A percentile compares a stretch with the other conserved stretches of the same genome.
phyloP scores from a whole-genome alignment of 441 rosid species.

The Cnidoscolus chayamansa region DNA sequence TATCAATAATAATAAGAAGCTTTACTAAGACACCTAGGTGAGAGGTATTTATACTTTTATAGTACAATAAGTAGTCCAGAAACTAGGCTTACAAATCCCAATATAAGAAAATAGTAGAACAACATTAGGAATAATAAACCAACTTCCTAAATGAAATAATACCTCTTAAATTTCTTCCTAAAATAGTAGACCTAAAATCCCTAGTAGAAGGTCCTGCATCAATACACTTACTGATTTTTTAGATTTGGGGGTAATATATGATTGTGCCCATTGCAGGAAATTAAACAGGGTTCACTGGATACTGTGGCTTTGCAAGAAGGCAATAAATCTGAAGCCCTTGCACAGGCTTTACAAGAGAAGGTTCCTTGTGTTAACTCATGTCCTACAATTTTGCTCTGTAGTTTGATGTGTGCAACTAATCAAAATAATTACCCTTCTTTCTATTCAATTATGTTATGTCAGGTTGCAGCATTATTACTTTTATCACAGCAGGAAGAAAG shows the following conservation, averaged over 20 bases:
- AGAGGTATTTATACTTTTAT: too few species aligned
- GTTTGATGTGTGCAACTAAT: slow-evolving; percentile 9
- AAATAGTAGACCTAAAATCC: too few species aligned
- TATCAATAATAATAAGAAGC: too few species aligned
- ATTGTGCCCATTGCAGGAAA: slow-evolving; percentile 40
- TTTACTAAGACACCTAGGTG: too few species aligned
- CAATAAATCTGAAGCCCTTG: slow-evolving; percentile 54
- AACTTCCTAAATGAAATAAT: too few species aligned
- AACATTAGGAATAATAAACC: too few species aligned
- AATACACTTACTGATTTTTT: neutral
- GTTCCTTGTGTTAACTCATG: slow-evolving; percentile 32
- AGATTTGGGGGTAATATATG: slow-evolving; percentile 7
- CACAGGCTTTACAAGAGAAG: slow-evolving; percentile 92
- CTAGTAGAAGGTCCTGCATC: too few species aligned
- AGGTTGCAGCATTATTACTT: slow-evolving; percentile 83
- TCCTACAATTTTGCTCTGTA: neutral
- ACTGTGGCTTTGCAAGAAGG: slow-evolving; percentile 35
- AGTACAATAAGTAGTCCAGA: too few species aligned
- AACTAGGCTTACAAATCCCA: too few species aligned
- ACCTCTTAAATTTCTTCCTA: too few species aligned
- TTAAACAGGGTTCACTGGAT: slow-evolving; percentile 25
- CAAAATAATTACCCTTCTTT: slow-evolving; percentile 17
- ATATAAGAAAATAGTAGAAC: too few species aligned
- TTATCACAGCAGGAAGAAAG: slow-evolving; percentile 96
- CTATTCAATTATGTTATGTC: slow-evolving; percentile 24